A percentile compares a stretch with the other conserved stretches of the same genome.
Conservation (phyloP, 2,329 filamentous ascomycete genomes). For the Aspergillus melleus region DNA sequence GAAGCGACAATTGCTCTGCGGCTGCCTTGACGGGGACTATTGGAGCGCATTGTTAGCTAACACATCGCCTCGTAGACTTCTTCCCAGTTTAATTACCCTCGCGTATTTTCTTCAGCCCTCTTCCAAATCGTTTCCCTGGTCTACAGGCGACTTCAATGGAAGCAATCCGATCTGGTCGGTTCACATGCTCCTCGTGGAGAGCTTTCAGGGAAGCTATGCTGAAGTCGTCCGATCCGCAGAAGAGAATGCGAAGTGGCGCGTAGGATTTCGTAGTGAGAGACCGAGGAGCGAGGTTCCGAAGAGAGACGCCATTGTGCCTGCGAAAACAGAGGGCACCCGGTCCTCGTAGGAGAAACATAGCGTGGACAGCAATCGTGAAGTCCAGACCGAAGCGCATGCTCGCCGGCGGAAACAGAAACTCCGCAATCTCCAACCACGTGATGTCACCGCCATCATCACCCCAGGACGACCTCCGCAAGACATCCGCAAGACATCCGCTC, state of each 20-base stretch:
- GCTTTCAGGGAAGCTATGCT: slow-evolving; percentile 75
- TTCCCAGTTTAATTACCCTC: slow-evolving; percentile 54
- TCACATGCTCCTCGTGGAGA: slow-evolving; percentile 61
- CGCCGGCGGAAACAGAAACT: slow-evolving; percentile 15
- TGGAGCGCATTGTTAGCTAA: slow-evolving; percentile 5
- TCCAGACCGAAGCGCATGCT: slow-evolving; percentile 4
- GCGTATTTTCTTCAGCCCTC: slow-evolving; percentile 68
- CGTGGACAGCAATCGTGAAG: not conserved
- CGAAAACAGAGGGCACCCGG: slow-evolving; percentile 24
- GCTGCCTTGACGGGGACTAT: slow-evolving; percentile 71
- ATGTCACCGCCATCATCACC: slow-evolving; percentile 30
- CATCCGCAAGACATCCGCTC: slow-evolving; percentile 1
- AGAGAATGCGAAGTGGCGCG: slow-evolving; percentile 76
- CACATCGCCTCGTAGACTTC: not conserved
- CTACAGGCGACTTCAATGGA: slow-evolving; percentile 85
- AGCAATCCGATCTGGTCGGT: slow-evolving; percentile 58
- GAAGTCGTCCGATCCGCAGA: slow-evolving; percentile 91
- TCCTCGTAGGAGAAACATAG: slow-evolving; percentile 28
- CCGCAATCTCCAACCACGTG: slow-evolving; percentile 28
- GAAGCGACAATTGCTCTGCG: slow-evolving; percentile 64
- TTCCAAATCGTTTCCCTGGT: slow-evolving; percentile 74
- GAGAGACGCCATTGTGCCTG: slow-evolving; percentile 12
- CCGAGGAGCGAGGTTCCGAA: slow-evolving; percentile 16
- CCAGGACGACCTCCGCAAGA: slow-evolving; percentile 14
- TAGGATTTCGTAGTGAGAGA: slow-evolving; percentile 33